Conservation (phyloP, 257 asterid species). For the Salvia splendens region DNA sequence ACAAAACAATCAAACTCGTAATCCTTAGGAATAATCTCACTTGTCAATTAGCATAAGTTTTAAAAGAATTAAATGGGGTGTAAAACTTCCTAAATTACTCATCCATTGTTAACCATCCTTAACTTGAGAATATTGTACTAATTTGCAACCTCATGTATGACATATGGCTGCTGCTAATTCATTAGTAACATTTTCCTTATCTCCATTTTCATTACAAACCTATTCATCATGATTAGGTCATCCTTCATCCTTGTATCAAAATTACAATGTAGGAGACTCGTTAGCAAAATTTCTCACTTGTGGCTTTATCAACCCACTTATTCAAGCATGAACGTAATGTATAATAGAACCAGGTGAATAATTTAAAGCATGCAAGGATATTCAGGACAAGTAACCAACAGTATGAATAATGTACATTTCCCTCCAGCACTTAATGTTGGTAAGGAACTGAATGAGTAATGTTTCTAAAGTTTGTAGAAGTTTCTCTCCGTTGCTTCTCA, state of each 20-base stretch:
- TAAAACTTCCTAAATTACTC: background rate
- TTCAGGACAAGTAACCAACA: conserved; percentile 1
- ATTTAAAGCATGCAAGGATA: background rate
- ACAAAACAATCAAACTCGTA: background rate
- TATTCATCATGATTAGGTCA: conserved; percentile 8
- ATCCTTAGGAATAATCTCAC: background rate
- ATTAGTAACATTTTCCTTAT: conserved; percentile 1
- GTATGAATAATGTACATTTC: conserved; percentile 16
- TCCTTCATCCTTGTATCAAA: background rate
- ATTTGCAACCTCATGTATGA: conserved; percentile 3
- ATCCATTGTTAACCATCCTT: background rate
- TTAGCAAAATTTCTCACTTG: background rate
- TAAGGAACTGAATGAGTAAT: background rate
- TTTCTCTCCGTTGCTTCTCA: background rate
- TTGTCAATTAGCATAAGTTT: background rate
- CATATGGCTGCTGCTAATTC: conserved; percentile 1
- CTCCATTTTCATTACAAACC: conserved; percentile 4
- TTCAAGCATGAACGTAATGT: background rate
- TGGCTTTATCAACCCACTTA: conserved; percentile 3
- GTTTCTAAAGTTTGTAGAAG: background rate
- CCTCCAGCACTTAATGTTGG: background rate
- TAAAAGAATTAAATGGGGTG: conserved; percentile 1
- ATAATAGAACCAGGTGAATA: background rate
- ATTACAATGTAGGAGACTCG: background rate
- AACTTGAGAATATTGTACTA: background rate